Evolutionary conservation across 129 eudicot species (phyloP), one percentile per base, ranked within the genome.

Genomic region (Artemisia argyi): DNA sequence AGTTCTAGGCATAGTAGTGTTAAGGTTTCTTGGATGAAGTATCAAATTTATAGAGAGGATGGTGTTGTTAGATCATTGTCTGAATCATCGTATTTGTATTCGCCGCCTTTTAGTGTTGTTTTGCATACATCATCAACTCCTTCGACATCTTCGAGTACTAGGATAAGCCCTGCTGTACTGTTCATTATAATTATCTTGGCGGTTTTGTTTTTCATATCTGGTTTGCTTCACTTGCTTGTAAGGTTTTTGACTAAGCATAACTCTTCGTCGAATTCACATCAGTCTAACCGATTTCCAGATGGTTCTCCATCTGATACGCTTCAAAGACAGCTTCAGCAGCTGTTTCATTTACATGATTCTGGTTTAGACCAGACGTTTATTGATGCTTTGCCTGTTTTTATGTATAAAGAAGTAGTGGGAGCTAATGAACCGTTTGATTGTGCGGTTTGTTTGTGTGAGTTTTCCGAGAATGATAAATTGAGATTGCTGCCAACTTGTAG

Each of bases 281-380:
- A 79, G 22, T 80, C 92, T 1, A 77, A 71, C 61, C 76, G 85
- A 42, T 85, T 83, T 70, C 85, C 94, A 0, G 96, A 88, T 61
- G 74, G 77, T 66, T 88, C 96, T 13, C 80, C 76, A 57, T 80
- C 97, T 28, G 97, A 88, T 61, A 79, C 87, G 11, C 90, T 91
- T 42, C 93, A 91, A 73, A 84, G 97, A 66, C 97, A 91, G 69
- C 84, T 88, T 11, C 97, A 91, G 20, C 96, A 91, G 64, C 90
- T 91, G 30, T 88, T 91, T 69, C 87, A 88, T 79, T 69, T 86
- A 42, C 97, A 88, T 53, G 97, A 88, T 63, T 89, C 96, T 17
- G 97, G 97, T 69, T 76, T 91, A 72, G 97, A 91, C 75, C 97
- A 91, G 65, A 91, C 96, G 53, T 83, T 88, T 70, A 91, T 91